phyloP scores from a whole-genome alignment of 345 rosid genomes.

The Citrus medica region DNA sequence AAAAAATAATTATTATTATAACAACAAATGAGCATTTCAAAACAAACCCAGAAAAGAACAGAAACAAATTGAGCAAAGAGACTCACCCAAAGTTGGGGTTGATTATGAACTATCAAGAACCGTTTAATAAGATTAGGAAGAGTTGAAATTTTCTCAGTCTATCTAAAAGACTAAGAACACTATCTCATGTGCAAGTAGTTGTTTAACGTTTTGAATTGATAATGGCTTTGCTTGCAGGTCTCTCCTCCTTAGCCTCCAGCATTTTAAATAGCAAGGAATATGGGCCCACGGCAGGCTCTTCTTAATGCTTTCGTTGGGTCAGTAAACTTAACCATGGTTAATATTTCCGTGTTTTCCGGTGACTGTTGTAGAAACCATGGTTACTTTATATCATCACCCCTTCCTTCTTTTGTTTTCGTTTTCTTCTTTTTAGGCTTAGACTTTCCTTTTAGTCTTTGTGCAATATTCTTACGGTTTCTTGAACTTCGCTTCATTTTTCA shows the following conservation, averaged over 20 bases:
- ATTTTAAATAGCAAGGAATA: slow-evolving; percentile 11
- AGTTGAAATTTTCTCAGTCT: not conserved
- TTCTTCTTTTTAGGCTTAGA: not conserved
- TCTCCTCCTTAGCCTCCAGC: not conserved
- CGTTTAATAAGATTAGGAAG: not conserved
- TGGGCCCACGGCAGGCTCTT: slow-evolving; percentile 2
- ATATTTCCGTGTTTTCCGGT: slow-evolving; percentile 31
- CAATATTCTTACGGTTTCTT: not conserved
- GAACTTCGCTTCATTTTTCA: not conserved
- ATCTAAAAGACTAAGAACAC: not conserved
- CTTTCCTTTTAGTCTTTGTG: not conserved
- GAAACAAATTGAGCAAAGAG: not conserved
- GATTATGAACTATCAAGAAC: slow-evolving; percentile 3
- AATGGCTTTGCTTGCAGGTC: slow-evolving; percentile 10
- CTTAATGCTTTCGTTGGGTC: not conserved
- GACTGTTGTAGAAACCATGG: slow-evolving; percentile 32
- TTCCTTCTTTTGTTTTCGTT: not conserved
- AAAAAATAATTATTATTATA: not conserved
- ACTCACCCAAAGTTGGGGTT: slow-evolving; percentile 20
- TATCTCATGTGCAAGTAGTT: not conserved
- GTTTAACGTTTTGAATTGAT: slow-evolving; percentile 1
- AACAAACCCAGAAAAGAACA: slow-evolving; percentile 7
- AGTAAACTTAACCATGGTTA: slow-evolving; percentile 50
- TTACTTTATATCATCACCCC: slow-evolving; percentile 62
- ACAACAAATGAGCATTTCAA: slow-evolving; percentile 3